Conservation (phyloP, 129 eudicot genomes). For the Dittrichia graveolens region DNA sequence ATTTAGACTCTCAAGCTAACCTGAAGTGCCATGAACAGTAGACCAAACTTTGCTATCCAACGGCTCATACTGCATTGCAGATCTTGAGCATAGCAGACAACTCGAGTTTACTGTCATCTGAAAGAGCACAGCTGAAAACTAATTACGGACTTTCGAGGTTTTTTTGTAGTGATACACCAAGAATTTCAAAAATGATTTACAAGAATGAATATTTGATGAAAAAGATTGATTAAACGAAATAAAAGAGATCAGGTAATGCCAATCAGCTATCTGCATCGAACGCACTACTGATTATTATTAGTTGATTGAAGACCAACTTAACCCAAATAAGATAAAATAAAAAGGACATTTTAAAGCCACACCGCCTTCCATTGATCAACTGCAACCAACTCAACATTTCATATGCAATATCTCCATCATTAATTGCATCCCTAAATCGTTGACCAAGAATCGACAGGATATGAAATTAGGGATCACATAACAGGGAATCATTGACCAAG, state of each 20-base stretch:
- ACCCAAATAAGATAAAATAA: background rate
- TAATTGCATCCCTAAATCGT: background rate
- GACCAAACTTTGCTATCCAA: slow-evolving; percentile 35
- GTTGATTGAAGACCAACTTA: background rate
- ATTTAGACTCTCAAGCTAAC: slow-evolving; percentile 18
- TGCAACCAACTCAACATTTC: slow-evolving; percentile 1
- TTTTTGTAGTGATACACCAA: background rate
- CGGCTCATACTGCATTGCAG: slow-evolving; percentile 25
- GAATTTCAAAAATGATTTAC: background rate
- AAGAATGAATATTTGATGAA: background rate
- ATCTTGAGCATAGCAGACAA: slow-evolving; percentile 16
- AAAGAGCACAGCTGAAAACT: background rate
- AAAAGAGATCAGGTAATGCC: background rate
- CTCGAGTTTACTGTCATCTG: slow-evolving; percentile 19
- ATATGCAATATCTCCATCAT: background rate
- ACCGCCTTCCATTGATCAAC: background rate
- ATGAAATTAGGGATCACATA: background rate
- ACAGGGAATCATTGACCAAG: background rate
- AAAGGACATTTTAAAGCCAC: background rate
- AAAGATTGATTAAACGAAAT: background rate
- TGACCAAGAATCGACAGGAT: background rate
- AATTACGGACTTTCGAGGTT: background rate
- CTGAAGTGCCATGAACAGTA: slow-evolving; percentile 37
- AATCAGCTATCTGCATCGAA: background rate
- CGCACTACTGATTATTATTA: background rate